phyloP scores from a whole-genome alignment of 176 grass and related monocot genomes.

The Zizania latifolia region DNA sequence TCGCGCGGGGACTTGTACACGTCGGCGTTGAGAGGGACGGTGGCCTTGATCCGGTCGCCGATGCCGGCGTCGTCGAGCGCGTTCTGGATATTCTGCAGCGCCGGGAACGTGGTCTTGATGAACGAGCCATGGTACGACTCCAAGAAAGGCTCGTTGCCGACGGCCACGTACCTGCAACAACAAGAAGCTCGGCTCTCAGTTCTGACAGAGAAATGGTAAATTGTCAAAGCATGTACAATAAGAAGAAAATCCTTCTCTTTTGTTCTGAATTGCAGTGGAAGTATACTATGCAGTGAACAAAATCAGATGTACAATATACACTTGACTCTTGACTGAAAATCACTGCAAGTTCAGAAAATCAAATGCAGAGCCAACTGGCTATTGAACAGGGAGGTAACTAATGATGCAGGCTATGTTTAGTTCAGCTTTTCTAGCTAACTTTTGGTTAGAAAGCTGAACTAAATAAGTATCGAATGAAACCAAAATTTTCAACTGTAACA shows the following conservation, averaged over 20 bases:
- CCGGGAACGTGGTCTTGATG: constrained; percentile 51
- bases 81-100: constrained; percentile 56
- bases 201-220: not conserved
- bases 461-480: too few species aligned
- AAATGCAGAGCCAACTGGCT: not conserved
- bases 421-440: too few species aligned
- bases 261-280: not conserved
- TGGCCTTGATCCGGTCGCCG: constrained; percentile 56
- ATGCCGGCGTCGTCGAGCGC: constrained; percentile 58
- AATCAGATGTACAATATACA: not conserved
- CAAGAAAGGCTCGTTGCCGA: constrained; percentile 71
- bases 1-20: constrained; percentile 40
- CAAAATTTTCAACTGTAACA: too few species aligned
- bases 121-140: constrained; percentile 50
- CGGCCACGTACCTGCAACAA: constrained; percentile 50
- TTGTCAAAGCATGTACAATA: not conserved
- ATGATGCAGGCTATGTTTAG: too few species aligned
- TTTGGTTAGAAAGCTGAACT: too few species aligned
- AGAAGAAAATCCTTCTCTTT: not conserved
- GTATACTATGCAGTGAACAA: not conserved
- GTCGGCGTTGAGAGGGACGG: constrained; percentile 66
- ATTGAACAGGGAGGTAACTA: too few species aligned
- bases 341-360: not conserved
- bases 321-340: not conserved
- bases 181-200: not conserved